A percentile compares a stretch with the other conserved stretches of the same genome.
Evolutionary conservation across 1,284 basidiomycete genomes (phyloP).

Genomic region (Stygiomarasmius scandens): DNA sequence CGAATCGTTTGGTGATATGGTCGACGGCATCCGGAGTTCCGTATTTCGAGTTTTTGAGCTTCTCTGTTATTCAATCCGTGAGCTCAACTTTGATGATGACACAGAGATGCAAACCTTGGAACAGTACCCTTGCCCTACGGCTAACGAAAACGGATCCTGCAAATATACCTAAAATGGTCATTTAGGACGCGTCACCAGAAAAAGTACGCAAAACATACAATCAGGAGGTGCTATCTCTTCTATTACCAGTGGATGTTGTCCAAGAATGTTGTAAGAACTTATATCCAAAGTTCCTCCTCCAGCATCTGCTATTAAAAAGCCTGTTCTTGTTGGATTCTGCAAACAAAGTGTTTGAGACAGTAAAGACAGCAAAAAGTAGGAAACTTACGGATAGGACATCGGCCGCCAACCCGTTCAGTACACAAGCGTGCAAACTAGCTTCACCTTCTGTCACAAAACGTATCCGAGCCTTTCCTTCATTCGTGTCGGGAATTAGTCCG

Average conservation of each 20-base stretch:
- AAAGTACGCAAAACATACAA: conserved; percentile 48
- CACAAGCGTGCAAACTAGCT: conserved; percentile 77
- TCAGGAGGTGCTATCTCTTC: conserved; percentile 81
- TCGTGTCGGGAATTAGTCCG: conserved; percentile 68
- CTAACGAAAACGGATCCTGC: conserved; percentile 83
- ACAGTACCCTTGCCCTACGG: conserved; percentile 65
- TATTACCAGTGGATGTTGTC: conserved; percentile 66
- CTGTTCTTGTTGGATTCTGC: conserved; percentile 69
- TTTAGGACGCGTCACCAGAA: conserved; percentile 11
- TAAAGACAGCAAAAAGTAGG: conserved; percentile 1
- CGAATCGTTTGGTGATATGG: conserved; percentile 73
- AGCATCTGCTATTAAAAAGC: conserved; percentile 77
- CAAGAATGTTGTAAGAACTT: conserved; percentile 74
- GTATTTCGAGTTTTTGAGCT: conserved; percentile 70
- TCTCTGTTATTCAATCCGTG: too few species aligned
- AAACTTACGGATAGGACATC: conserved; percentile 68
- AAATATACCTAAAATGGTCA: conserved; percentile 58
- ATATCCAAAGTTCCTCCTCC: conserved; percentile 81
- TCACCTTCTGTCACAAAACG: conserved; percentile 81
- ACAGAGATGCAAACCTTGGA: conserved; percentile 50
- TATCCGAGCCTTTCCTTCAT: conserved; percentile 68
- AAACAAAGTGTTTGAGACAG: conserved; percentile 1
- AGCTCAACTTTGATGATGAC: too few species aligned
- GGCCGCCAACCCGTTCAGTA: conserved; percentile 70
- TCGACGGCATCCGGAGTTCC: conserved; percentile 69